phyloP scores from a whole-genome alignment of 495 filamentous ascomycete species.

The Penicillium turbatum region DNA sequence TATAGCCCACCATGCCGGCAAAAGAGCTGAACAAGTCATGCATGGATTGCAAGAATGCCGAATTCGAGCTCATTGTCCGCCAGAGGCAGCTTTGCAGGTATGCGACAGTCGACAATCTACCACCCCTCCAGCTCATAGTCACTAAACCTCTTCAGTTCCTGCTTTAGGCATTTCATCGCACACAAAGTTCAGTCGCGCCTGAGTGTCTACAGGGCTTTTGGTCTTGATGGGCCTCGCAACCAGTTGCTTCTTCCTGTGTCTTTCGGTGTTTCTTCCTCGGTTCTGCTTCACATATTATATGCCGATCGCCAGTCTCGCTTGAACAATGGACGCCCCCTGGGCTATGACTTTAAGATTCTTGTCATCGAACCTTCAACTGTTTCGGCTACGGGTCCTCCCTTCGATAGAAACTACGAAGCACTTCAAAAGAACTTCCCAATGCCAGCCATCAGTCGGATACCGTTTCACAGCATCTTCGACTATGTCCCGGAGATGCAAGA shows the following conservation, averaged over 20 bases:
- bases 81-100: slow-evolving; percentile 47
- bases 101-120: slow-evolving; percentile 10
- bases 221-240: slow-evolving; percentile 32
- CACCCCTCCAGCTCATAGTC: slow-evolving; percentile 7
- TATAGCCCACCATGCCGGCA: slow-evolving; percentile 32
- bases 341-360: slow-evolving; percentile 64
- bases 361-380: slow-evolving; percentile 57
- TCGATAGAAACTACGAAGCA: slow-evolving; percentile 31
- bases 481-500: slow-evolving; percentile 32
- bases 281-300: slow-evolving; percentile 71
- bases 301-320: slow-evolving; percentile 59
- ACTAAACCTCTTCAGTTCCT: slow-evolving; percentile 50
- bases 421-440: slow-evolving; percentile 52
- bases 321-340: slow-evolving; percentile 31
- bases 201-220: slow-evolving; percentile 50
- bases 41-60: slow-evolving; percentile 39
- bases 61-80: slow-evolving; percentile 38
- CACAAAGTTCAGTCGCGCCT: slow-evolving; percentile 77
- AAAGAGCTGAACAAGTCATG: slow-evolving; percentile 34
- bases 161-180: slow-evolving; percentile 69
- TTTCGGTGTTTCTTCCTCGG: slow-evolving; percentile 76
- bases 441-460: slow-evolving; percentile 50
- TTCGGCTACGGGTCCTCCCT: slow-evolving; percentile 18
- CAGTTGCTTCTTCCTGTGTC: slow-evolving; percentile 75
- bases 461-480: slow-evolving; percentile 56